These are phyloP conservation scores for Salicornia ramosissima DNA, from an alignment of 148 eudicot genomes.

Conservation along the genomic window DNA sequence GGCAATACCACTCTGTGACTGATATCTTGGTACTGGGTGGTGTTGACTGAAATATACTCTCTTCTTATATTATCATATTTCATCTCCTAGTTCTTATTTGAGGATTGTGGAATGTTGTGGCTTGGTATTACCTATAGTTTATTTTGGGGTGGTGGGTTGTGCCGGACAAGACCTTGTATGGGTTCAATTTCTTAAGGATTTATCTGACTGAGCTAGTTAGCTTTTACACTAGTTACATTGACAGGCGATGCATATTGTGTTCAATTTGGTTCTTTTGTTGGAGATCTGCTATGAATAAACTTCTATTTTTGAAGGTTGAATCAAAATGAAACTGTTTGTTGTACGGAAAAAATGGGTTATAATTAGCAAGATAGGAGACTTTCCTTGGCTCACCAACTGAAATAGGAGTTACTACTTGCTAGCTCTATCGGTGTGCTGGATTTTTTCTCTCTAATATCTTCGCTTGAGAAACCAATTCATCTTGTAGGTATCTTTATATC, in stretches of 20 bases:
- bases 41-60: neutral
- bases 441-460: too few relatives aligned
- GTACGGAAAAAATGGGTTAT: neutral
- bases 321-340: neutral
- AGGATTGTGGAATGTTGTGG: slow-evolving; percentile 1
- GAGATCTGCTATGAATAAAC: neutral
- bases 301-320: neutral
- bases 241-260: slow-evolving; percentile 1
- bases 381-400: too few relatives aligned
- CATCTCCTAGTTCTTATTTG: neutral
- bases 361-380: neutral
- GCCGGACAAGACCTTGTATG: too few relatives aligned
- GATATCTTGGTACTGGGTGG: neutral
- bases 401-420: too few relatives aligned
- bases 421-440: too few relatives aligned
- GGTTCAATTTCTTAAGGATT: too few relatives aligned
- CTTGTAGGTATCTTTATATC: too few relatives aligned
- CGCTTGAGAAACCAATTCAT: too few relatives aligned
- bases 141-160: too few relatives aligned
- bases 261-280: neutral
- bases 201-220: too few relatives aligned
- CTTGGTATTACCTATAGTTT: neutral
- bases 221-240: too few relatives aligned
- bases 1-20: neutral
- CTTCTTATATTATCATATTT: neutral